Conservation (phyloP, 257 asterid species). For the Rauvolfia tetraphylla region DNA sequence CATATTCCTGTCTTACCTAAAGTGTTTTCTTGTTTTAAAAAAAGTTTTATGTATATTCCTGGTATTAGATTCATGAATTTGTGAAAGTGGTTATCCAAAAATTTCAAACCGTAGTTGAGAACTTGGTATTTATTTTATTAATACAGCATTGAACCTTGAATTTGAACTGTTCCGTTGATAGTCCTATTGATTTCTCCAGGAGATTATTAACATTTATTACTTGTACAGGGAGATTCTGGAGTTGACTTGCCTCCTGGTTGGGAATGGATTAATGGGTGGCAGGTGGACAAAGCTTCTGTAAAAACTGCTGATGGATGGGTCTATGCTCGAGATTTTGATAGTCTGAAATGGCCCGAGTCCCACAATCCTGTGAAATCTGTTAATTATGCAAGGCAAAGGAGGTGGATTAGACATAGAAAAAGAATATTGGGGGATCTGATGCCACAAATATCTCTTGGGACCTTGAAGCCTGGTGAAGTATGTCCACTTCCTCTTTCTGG, state of each 20-base stretch:
- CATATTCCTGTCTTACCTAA: neutral
- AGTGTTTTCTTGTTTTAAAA: neutral
- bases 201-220: conserved; percentile 6
- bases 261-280: conserved; percentile 93
- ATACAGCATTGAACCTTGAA: neutral
- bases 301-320: conserved; percentile 87
- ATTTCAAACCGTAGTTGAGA: neutral
- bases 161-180: neutral
- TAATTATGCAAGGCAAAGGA: conserved; percentile 73
- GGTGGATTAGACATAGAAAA: conserved; percentile 80
- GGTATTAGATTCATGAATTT: neutral
- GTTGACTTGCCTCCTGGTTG: conserved; percentile 71
- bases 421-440: conserved; percentile 31
- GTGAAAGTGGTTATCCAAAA: neutral
- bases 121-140: neutral
- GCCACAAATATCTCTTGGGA: conserved; percentile 53
- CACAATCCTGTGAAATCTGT: conserved; percentile 45
- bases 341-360: conserved; percentile 85
- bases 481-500: conserved; percentile 75
- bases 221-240: conserved; percentile 54
- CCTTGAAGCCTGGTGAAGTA: conserved; percentile 73
- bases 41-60: neutral
- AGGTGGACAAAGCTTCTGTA: conserved; percentile 57
- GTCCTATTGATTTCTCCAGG: neutral
- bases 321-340: conserved; percentile 71